phyloP scores from a whole-genome alignment of 768 basidiomycete genomes.

The Megacollybia marginata region DNA sequence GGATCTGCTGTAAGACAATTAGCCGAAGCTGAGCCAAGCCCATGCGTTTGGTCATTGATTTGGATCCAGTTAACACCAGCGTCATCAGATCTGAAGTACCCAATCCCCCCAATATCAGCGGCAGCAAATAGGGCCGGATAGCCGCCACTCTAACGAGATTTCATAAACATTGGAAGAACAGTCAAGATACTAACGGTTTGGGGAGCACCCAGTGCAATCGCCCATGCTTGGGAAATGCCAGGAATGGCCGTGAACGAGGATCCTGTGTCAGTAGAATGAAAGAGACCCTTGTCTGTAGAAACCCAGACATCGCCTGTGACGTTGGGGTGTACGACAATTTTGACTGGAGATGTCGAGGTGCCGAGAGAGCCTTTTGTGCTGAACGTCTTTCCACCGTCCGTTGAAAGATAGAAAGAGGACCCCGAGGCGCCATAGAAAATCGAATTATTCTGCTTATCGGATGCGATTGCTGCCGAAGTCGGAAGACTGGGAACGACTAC shows the following conservation, averaged over 20 bases:
- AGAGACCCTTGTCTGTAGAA: slow-evolving; percentile 42
- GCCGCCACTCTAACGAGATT: slow-evolving; percentile 13
- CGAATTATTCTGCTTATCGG: slow-evolving; percentile 51
- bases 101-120: slow-evolving; percentile 25
- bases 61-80: slow-evolving; percentile 29
- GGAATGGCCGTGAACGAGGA: slow-evolving; percentile 24
- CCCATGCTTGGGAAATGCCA: slow-evolving; percentile 28
- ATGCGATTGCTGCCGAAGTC: slow-evolving; percentile 45
- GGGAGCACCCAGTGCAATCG: slow-evolving; percentile 31
- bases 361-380: slow-evolving; percentile 33
- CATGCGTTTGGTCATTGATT: slow-evolving; percentile 32
- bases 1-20: slow-evolving; percentile 30
- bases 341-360: slow-evolving; percentile 38
- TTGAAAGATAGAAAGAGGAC: slow-evolving; percentile 52
- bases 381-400: slow-evolving; percentile 49
- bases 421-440: slow-evolving; percentile 56
- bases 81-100: slow-evolving; percentile 33
- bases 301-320: slow-evolving; percentile 60
- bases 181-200: slow-evolving; percentile 1
- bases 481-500: slow-evolving; percentile 44
- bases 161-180: background rate
- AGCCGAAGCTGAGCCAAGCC: slow-evolving; percentile 26
- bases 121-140: slow-evolving; percentile 31
- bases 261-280: slow-evolving; percentile 29
- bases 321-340: slow-evolving; percentile 46